Base-by-base conservation (phyloP, 805 yeast species). In the Lachancea cidri region DNA sequence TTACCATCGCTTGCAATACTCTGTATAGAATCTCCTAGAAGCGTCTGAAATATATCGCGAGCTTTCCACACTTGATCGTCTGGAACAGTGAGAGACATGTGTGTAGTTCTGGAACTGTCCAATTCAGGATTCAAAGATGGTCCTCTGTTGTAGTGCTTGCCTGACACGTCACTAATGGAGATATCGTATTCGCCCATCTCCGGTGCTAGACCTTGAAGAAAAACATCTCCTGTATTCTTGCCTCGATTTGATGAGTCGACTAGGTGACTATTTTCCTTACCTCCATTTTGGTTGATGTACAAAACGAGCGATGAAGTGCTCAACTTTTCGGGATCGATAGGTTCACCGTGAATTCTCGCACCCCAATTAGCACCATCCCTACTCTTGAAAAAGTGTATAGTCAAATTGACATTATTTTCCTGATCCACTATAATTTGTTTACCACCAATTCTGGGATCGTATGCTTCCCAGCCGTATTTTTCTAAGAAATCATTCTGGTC, bases 371-470 rank as follows among this genome's bases (percentile, higher is more conserved):
- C 77, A 3, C 82, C 85, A 41, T 76, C 81, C 6, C 62, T 67
- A 36, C 77, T 73, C 64, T 93, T 93, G 22, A 83, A 83, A 60
- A 88, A 85, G 45, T 83, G 85, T 4, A 86, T 77, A 0, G 77
- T 74, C 30, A 93, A 53, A 41, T 75, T 74, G 3, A 88, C 62
- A 41, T 77, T 77, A 46, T 79, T 74, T 27, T 75, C 83, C 16
- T 65, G 61, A 58, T 93, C 98, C 29, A 70, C 65, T 20, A 93
- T 79, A 1, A 75, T 67, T 56, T 93, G 91, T 45, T 74, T 68
- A 0, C 98, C 98, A 17, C 98, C 98, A 11, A 64, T 37, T 48
- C 98, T 72, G 4, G 96, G 88, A 57, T 93, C 98, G 59, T 83
- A 93, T 29, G 71, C 67, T n/a, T 76, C 71, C 96, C 97, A 93